Base-by-base conservation (phyloP, 805 yeast species). In the Candida tallmaniae region DNA sequence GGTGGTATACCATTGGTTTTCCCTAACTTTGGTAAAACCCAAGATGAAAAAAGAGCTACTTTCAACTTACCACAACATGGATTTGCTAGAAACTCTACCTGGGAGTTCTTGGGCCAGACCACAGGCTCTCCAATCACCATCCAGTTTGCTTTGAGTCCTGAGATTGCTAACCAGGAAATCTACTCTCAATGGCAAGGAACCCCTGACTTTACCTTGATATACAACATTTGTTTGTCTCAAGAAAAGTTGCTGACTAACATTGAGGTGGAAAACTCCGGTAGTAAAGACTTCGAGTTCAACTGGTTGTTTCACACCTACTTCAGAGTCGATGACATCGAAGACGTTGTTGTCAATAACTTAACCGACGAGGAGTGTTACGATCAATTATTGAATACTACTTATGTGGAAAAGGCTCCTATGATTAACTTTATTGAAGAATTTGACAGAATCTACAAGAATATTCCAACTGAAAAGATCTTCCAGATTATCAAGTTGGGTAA, bases 1-100 rank as follows among this genome's bases (percentile, higher is more conserved):
- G 98, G 98, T 45, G 98, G 98, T 33, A 85, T 93, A 34, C 98
- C 98, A 9, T 66, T 93, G 16, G 97, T 90, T 6, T 93, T 93
- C 72, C 98, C 98, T 2, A 85, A 82, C 2, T 84, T 84, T 51
- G 97, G 98, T 40, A 88, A 79, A 44, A 65, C 70, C 10, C 67
- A 70, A 21, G 68, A 73, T 6, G 70, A 65, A 36, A 17, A 36
- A 7, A 69, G 63, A 38, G 83, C 84, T 3, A 76, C 88, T 25
- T 69, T 66, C 33, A 57, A 72, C 23, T 73, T 93, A 44, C 97
- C 97, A 13, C 97, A 93, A 64, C 98, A 93, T 56, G 98, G 98
- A 2, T 84, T 93, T 64, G 98, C 96, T 13, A 74, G 98, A 59
- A 82, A 76, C 58, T 80, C 90, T 10, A 64, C 71, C 2, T 93